Evolutionary conservation across 2,329 filamentous ascomycete genomes (phyloP).

Genomic region (Cercospora nicotianae): DNA sequence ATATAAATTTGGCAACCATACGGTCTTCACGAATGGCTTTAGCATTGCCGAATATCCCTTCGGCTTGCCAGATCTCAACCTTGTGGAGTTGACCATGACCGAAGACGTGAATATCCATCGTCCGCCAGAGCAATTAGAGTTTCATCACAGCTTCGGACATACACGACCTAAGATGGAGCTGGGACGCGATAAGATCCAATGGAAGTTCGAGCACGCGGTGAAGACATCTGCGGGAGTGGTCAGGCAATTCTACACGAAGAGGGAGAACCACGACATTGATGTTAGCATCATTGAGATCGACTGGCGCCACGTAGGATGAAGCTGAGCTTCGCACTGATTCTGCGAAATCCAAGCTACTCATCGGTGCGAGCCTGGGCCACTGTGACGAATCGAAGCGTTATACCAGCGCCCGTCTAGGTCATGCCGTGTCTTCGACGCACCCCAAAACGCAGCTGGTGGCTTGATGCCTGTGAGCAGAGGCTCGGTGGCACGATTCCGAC

Average conservation of each 20-base stretch:
- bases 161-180: slow-evolving; percentile 29
- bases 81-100: slow-evolving; percentile 32
- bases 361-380: not conserved
- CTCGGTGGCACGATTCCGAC: not conserved
- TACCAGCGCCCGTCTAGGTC: not conserved
- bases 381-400: not conserved
- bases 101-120: slow-evolving; percentile 27
- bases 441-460: not conserved
- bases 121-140: slow-evolving; percentile 25
- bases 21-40: slow-evolving; percentile 34
- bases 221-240: slow-evolving; percentile 26
- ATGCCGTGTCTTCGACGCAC: not conserved
- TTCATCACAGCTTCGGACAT: slow-evolving; percentile 31
- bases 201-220: slow-evolving; percentile 31
- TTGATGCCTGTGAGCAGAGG: not conserved
- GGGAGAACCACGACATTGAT: slow-evolving; percentile 9
- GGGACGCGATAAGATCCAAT: slow-evolving; percentile 31
- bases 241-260: slow-evolving; percentile 34
- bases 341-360: not conserved
- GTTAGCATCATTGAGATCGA: slow-evolving; percentile 34
- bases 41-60: slow-evolving; percentile 31
- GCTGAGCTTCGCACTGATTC: not conserved
- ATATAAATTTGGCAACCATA: slow-evolving; percentile 29
- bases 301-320: slow-evolving; percentile 26
- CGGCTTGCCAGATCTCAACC: slow-evolving; percentile 32